Conservation (phyloP, 2,329 filamentous ascomycete species). For the Penicillium sp. region DNA sequence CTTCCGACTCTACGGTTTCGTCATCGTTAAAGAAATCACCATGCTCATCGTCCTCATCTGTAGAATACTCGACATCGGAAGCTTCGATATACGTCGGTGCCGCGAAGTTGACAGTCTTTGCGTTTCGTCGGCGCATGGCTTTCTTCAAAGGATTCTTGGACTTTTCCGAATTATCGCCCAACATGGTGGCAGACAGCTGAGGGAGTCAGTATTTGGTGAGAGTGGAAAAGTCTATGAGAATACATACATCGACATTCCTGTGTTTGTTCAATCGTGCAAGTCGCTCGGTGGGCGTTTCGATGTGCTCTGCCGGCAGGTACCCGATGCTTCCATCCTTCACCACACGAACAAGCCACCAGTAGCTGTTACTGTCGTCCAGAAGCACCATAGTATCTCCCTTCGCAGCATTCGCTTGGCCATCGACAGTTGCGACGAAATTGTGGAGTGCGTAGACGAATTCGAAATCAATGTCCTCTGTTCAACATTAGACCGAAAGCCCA, state of each 20-base stretch:
- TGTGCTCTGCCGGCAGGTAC: constrained; percentile 94
- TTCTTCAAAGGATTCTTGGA: constrained; percentile 77
- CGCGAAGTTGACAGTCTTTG: constrained; percentile 81
- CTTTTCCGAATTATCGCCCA: constrained; percentile 70
- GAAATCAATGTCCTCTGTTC: constrained; percentile 98
- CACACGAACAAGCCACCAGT: constrained; percentile 97
- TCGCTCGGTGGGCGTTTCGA: constrained; percentile 94
- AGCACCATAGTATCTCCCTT: constrained; percentile 99
- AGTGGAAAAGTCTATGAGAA: neutral
- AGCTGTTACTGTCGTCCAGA: constrained; percentile 97
- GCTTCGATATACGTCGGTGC: constrained; percentile 84
- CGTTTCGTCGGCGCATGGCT: constrained; percentile 72
- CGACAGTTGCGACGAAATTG: constrained; percentile 95
- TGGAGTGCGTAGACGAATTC: constrained; percentile 98
- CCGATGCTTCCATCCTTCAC: constrained; percentile 97
- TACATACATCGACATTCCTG: constrained; percentile 86
- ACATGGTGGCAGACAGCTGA: constrained; percentile 64
- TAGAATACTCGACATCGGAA: constrained; percentile 78
- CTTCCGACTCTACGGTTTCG: constrained; percentile 42
- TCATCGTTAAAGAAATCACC: constrained; percentile 44
- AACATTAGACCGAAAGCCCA: constrained; percentile 63
- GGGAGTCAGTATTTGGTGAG: constrained; percentile 17
- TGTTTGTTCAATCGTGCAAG: constrained; percentile 94
- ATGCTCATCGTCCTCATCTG: constrained; percentile 63
- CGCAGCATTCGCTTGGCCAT: constrained; percentile 95